Evolutionary conservation across 164 flowering plant genomes (phyloP).

Genomic region (Malania oleifera): DNA sequence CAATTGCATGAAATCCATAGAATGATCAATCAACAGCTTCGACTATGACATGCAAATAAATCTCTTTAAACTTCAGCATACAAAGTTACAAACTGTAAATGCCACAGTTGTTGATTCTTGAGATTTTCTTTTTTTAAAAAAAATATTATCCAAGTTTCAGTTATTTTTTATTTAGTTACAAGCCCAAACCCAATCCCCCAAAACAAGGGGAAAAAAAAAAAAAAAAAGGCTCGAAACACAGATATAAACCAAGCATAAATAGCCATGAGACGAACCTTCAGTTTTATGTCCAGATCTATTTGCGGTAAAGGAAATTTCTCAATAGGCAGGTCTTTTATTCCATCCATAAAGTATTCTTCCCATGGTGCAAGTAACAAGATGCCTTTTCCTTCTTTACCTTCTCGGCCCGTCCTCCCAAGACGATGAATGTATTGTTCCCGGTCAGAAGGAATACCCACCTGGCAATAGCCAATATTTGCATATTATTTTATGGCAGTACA

Average conservation of each 20-base stretch:
- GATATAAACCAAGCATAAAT: not conserved
- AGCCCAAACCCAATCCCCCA: too few species aligned
- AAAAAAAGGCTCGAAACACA: not conserved
- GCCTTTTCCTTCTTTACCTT: constrained; percentile 92
- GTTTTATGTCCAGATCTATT: constrained; percentile 42
- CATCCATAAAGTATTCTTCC: constrained; percentile 86
- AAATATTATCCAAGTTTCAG: too few species aligned
- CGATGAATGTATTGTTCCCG: constrained; percentile 90
- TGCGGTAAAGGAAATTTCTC: constrained; percentile 44
- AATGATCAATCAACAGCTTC: not conserved
- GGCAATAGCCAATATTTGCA: not conserved
- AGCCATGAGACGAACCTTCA: constrained; percentile 47
- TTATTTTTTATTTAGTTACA: too few species aligned
- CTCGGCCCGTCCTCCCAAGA: constrained; percentile 91
- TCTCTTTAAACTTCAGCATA: not conserved
- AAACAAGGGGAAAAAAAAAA: too few species aligned
- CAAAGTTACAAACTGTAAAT: not conserved
- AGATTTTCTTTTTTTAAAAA: too few species aligned
- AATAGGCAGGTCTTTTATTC: constrained; percentile 74
- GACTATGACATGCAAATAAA: not conserved
- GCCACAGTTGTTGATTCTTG: not conserved
- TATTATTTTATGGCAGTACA: not conserved
- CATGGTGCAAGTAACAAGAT: constrained; percentile 89
- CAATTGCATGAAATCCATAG: not conserved
- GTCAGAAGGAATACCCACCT: constrained; percentile 85